These are phyloP conservation scores for Globisporangium solare DNA, from an alignment of 352 stramenopile species.

Conservation along the genomic window DNA sequence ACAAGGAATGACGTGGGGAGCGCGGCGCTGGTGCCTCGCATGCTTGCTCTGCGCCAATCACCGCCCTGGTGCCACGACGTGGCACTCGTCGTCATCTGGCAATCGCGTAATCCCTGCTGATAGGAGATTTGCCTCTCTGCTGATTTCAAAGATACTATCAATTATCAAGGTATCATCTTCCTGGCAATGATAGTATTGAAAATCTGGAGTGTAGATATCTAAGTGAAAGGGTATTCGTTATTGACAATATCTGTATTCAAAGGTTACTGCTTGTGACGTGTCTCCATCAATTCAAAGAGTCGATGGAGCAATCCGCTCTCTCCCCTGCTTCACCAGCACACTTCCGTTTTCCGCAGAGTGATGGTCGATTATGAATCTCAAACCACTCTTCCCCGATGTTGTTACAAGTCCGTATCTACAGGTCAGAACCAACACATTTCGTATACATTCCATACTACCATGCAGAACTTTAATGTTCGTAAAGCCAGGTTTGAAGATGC, in stretches of 20 bases:
- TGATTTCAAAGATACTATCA: no score
- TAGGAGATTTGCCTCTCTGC: no score
- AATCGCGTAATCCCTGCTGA: no score
- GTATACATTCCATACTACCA: not conserved
- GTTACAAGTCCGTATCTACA: not conserved
- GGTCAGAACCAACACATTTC: not conserved
- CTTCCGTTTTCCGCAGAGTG: not conserved
- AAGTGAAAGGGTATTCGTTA: no score
- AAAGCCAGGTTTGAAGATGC: conserved; percentile 5
- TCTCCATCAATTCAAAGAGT: not conserved
- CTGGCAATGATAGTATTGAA: no score
- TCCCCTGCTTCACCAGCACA: not conserved
- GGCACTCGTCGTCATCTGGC: not conserved
- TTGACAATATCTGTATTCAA: no score
- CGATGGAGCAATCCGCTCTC: not conserved
- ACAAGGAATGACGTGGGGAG: not conserved
- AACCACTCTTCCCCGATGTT: no score
- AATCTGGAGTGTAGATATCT: no score
- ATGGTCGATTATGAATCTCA: not conserved
- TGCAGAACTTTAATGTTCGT: not conserved
- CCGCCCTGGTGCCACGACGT: not conserved
- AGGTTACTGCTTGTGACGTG: no score
- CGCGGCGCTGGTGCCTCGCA: not conserved
- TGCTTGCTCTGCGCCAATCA: not conserved
- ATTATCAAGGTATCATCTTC: no score